Conservation (phyloP, 2,329 filamentous ascomycete species). For the Grosmannia serpens region DNA sequence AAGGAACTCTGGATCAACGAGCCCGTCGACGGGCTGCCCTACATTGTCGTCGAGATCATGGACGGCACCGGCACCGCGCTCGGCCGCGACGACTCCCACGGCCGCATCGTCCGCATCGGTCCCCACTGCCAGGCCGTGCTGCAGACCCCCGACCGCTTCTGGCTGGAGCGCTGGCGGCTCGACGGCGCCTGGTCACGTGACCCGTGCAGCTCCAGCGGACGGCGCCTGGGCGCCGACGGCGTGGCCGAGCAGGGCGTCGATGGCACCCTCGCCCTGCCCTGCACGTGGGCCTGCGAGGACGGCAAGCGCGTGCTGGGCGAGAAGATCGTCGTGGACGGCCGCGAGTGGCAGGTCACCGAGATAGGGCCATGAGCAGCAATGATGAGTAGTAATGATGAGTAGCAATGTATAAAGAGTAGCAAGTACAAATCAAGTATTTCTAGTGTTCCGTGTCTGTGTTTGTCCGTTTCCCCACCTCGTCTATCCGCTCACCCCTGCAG, state of each 20-base stretch:
- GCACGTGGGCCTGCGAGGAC: not conserved
- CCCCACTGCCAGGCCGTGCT: conserved; percentile 2
- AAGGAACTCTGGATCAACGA: conserved; percentile 5
- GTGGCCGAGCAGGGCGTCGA: no score
- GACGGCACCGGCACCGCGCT: not conserved
- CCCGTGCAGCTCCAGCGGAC: not conserved
- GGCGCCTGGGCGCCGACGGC: not conserved
- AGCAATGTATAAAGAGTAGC: not conserved
- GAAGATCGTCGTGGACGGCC: not conserved
- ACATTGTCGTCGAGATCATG: not conserved
- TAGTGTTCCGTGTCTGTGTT: not conserved
- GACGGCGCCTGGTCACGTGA: not conserved
- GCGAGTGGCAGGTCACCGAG: not conserved
- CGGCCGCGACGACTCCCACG: not conserved
- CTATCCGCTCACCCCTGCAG: not conserved
- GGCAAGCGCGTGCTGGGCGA: not conserved
- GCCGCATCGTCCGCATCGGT: conserved; percentile 3
- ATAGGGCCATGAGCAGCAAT: not conserved
- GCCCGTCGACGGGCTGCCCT: not conserved
- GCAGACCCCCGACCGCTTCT: not conserved
- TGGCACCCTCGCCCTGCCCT: not conserved
- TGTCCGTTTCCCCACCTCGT: not conserved
- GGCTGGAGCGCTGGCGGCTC: conserved; percentile 1
- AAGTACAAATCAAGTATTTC: no score
- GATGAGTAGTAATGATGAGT: no score